Conservation (phyloP, 2,329 filamentous ascomycete species). For the Biscogniauxia sp. region DNA sequence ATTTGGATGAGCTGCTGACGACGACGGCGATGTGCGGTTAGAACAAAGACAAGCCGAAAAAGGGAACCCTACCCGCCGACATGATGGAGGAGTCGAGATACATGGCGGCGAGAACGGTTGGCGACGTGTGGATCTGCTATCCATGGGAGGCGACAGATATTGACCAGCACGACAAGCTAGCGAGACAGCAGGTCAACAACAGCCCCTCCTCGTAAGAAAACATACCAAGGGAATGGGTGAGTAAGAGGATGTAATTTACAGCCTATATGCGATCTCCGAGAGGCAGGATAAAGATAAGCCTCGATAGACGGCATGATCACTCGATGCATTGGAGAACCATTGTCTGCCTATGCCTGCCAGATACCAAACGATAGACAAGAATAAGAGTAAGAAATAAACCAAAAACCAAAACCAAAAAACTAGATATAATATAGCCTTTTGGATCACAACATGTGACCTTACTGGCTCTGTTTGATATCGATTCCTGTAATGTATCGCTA, state of each 20-base stretch:
- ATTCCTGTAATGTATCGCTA: no score
- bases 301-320: slow-evolving; percentile 16
- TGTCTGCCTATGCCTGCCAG: slow-evolving; percentile 1
- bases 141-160: slow-evolving; percentile 97
- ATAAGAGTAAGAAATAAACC: not conserved
- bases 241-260: not conserved
- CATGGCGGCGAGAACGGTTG: slow-evolving; percentile 79
- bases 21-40: slow-evolving; percentile 34
- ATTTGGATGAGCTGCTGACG: not conserved
- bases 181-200: slow-evolving; percentile 45
- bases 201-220: slow-evolving; percentile 17
- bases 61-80: slow-evolving; percentile 75
- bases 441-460: not conserved
- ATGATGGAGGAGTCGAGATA: slow-evolving; percentile 76
- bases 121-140: slow-evolving; percentile 98
- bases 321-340: slow-evolving; percentile 14
- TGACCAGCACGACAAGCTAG: slow-evolving; percentile 80
- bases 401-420: slow-evolving; percentile 10
- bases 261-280: not conserved
- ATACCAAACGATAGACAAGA: not conserved
- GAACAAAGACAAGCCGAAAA: slow-evolving; percentile 98
- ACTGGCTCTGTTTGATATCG: no score
- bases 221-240: not conserved
- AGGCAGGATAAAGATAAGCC: not conserved
- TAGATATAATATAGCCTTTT: not conserved